A percentile compares a stretch with the other conserved stretches of the same genome.
Conservation (phyloP, 2,329 filamentous ascomycete genomes). For the Apiospora hydei region DNA sequence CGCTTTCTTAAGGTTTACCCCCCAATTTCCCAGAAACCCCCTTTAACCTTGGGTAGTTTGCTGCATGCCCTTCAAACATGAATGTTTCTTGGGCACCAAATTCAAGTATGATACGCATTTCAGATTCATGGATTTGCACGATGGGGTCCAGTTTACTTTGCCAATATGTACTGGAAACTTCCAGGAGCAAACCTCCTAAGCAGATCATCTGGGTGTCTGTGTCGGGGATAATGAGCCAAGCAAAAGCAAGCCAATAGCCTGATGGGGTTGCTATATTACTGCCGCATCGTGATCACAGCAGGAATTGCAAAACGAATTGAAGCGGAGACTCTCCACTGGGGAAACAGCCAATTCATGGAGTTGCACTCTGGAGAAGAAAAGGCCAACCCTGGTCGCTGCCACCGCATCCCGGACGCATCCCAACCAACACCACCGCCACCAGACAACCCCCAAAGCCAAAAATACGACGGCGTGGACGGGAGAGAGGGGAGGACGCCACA, state of each 20-base stretch:
- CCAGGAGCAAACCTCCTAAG: background rate
- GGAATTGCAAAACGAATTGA: background rate
- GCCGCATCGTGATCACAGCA: constrained; percentile 11
- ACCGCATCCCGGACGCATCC: background rate
- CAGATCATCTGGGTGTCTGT: background rate
- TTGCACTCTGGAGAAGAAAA: constrained; percentile 5
- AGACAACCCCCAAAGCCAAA: background rate
- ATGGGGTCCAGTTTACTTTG: background rate
- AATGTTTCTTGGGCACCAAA: background rate
- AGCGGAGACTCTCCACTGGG: constrained; percentile 15
- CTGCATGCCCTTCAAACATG: background rate
- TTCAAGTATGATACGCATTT: background rate
- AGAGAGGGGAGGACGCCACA: background rate
- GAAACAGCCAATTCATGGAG: background rate
- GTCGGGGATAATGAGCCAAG: background rate
- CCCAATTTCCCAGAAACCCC: background rate
- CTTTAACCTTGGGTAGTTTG: background rate
- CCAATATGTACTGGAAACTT: too few relatives aligned
- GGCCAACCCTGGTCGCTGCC: background rate
- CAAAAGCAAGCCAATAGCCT: constrained; percentile 1
- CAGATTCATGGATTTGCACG: background rate
- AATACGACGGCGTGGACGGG: background rate
- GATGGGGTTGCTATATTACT: background rate
- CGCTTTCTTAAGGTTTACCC: background rate
- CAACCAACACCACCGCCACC: background rate